Conservation (phyloP, 2,329 filamentous ascomycete genomes). For the Pyrenophora seminiperda region DNA sequence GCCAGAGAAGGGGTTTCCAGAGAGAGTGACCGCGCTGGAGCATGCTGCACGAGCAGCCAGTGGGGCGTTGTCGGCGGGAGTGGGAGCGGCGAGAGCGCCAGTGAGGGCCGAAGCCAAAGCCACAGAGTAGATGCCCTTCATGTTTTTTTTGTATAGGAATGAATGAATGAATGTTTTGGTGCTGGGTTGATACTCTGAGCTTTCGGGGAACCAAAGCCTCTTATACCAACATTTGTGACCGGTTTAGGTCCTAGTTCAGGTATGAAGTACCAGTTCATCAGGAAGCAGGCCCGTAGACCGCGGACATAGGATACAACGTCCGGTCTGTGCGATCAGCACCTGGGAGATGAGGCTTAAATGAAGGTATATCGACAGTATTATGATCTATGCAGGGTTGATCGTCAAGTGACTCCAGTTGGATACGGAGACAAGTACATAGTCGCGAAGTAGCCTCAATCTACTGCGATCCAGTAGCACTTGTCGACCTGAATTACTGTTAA, state of each 20-base stretch:
- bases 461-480: neutral
- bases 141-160: slow-evolving; percentile 21
- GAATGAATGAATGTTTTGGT: slow-evolving; percentile 24
- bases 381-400: slow-evolving; percentile 31
- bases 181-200: slow-evolving; percentile 28
- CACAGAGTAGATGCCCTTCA: slow-evolving; percentile 45
- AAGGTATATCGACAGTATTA: slow-evolving; percentile 30
- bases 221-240: slow-evolving; percentile 35
- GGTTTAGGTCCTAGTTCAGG: slow-evolving; percentile 12
- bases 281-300: slow-evolving; percentile 46
- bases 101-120: slow-evolving; percentile 44
- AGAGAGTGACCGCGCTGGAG: slow-evolving; percentile 44
- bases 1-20: slow-evolving; percentile 60
- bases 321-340: slow-evolving; percentile 37
- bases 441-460: slow-evolving; percentile 17
- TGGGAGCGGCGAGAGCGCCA: slow-evolving; percentile 43
- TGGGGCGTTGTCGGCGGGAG: slow-evolving; percentile 40
- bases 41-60: slow-evolving; percentile 43
- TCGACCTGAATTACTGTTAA: neutral
- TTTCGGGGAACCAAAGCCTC: slow-evolving; percentile 23
- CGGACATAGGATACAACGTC: slow-evolving; percentile 32
- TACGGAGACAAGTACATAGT: slow-evolving; percentile 13
- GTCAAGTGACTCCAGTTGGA: slow-evolving; percentile 28
- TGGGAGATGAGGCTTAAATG: slow-evolving; percentile 42
- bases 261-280: slow-evolving; percentile 27